Percentiles rank a stretch among this genome's conserved stretches.
Conservation (phyloP, 352 stramenopile species). For the Phytopythium boreale region DNA sequence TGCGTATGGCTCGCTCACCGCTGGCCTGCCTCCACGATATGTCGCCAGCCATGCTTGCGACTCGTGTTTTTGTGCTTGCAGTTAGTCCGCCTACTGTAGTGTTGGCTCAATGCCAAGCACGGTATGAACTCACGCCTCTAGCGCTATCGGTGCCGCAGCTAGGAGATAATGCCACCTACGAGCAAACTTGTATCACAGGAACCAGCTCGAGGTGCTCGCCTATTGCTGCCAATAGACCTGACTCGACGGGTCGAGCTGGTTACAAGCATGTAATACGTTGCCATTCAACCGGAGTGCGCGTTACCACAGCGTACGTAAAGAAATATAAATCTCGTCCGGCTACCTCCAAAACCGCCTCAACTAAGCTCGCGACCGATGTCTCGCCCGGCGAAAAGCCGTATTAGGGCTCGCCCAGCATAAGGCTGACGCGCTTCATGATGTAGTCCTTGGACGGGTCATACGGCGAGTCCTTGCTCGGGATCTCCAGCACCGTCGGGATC, state of each 20-base stretch:
- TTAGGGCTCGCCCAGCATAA: slow-evolving; percentile 85
- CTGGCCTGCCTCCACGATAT: too few species aligned
- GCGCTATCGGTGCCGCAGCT: too few species aligned
- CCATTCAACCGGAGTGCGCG: background rate
- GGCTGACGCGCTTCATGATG: slow-evolving; percentile 98
- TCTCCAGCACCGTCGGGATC: slow-evolving; percentile 98
- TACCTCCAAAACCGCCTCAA: background rate
- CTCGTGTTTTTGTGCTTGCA: too few species aligned
- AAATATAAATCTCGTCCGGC: background rate
- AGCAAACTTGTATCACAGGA: too few species aligned
- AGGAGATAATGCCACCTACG: too few species aligned
- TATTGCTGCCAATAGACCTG: too few species aligned
- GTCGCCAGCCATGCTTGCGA: too few species aligned
- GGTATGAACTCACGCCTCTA: too few species aligned
- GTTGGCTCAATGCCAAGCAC: too few species aligned
- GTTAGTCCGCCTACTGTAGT: too few species aligned
- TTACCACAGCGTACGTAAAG: background rate
- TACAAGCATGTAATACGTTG: background rate
- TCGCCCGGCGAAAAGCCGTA: background rate
- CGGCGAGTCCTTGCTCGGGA: slow-evolving; percentile 94
- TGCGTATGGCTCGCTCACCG: too few species aligned
- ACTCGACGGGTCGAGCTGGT: background rate
- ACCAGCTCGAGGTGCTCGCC: too few species aligned
- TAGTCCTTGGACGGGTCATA: slow-evolving; percentile 99
- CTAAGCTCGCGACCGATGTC: background rate